Base-by-base conservation (phyloP, 805 yeast genomes). In the Lipomyces mesembrius region DNA sequence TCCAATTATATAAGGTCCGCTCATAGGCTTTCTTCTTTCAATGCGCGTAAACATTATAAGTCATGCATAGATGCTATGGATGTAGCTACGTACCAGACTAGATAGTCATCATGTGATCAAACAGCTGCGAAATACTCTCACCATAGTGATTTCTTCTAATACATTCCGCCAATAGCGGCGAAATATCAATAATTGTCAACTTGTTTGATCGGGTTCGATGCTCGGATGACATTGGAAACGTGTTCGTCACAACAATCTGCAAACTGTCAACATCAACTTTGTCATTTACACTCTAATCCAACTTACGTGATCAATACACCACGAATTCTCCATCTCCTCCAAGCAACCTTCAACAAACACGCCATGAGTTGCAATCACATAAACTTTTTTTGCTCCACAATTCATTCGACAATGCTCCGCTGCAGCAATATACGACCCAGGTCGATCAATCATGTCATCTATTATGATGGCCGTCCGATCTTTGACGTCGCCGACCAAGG, bases 81-180 rank as follows among this genome's bases (percentile, higher is more conserved):
- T 27, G 35, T 27, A 32, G 20, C 27, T 17, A 22, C 25, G 35
- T 27, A 17, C 29, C 39, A 34, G 27, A 7, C 43, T 34, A 57
- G 22, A 52, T 52, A 29, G 17, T 52, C 56, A 49, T 58, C 25
- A 62, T 14, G 39, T 62, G 65, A 49, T 64, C 71, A 58, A 68
- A 68, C 22, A 68, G 51, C 11, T 55, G 62, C 8, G 70, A 66
- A 2, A 68, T 68, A 58, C 69, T 66, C 64, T 68, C 70, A 20
- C 99, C 99, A 75, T 94, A 93, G 79, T 95, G 99, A 77, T 95
- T 97, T 82, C 99, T 90, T 81, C 99, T 88, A 69, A 95, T 94
- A 79, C 98, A 95, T 82, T 95, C 99, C 46, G 98, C 98, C 76
- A 95, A 90, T 62, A 95, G 92, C 22, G 97, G 90, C 68, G 97